A percentile compares a stretch with the other conserved stretches of the same genome.
These are phyloP conservation scores for Tulasnella sp. DNA, from an alignment of 768 basidiomycete species.

Conservation along the genomic window DNA sequence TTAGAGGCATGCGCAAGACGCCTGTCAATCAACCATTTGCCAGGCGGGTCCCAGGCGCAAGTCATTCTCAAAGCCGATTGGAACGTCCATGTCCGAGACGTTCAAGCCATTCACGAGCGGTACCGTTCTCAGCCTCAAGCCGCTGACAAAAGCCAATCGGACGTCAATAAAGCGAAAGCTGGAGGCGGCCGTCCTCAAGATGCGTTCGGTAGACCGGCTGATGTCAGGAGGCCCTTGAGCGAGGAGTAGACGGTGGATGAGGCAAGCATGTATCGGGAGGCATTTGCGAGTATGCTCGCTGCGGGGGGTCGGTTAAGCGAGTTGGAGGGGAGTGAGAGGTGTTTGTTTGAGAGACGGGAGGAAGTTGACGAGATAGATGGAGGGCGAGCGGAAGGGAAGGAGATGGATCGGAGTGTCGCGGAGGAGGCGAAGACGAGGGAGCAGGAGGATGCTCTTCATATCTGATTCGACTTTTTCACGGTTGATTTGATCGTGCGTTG, in stretches of 20 bases:
- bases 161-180: background rate
- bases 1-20: background rate
- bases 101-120: background rate
- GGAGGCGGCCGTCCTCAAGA: background rate
- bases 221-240: background rate
- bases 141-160: too few relatives aligned
- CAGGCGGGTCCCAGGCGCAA: background rate
- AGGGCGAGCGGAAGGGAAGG: background rate
- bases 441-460: too few relatives aligned
- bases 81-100: background rate
- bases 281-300: conserved; percentile 15
- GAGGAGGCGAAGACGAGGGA: too few relatives aligned
- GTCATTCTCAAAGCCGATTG: background rate
- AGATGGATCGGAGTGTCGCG: too few relatives aligned
- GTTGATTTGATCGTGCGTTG: too few relatives aligned
- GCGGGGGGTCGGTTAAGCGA: conserved; percentile 15
- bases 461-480: too few relatives aligned
- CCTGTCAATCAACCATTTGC: background rate
- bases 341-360: conserved; percentile 8
- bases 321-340: conserved; percentile 13
- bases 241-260: conserved; percentile 15
- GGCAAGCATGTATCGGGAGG: conserved; percentile 14
- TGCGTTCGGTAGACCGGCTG: background rate
- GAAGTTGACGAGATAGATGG: too few relatives aligned
- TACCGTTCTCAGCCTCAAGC: too few relatives aligned